Percentiles rank a stretch among this genome's conserved stretches.
Evolutionary conservation across 2,329 filamentous ascomycete genomes (phyloP).

Genomic region (Aspergillus flavus): DNA sequence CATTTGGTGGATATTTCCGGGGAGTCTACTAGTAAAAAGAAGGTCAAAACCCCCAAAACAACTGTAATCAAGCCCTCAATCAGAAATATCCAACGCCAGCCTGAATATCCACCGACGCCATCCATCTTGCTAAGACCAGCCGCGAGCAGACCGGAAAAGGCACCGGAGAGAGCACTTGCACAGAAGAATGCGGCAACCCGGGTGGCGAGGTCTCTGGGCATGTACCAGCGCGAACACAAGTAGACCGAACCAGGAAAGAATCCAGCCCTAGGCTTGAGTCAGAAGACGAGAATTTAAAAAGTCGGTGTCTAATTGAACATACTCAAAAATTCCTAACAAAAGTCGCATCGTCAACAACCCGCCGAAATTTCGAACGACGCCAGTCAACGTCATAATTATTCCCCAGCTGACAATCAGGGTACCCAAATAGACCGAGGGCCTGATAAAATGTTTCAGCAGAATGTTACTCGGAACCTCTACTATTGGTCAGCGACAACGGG

Average conservation of each 20-base stretch:
- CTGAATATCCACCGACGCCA: slow-evolving; percentile 13
- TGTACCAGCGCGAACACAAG: slow-evolving; percentile 30
- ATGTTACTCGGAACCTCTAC: slow-evolving; percentile 24
- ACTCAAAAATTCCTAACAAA: slow-evolving; percentile 47
- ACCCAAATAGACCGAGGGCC: slow-evolving; percentile 30
- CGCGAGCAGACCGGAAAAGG: slow-evolving; percentile 44
- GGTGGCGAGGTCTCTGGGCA: slow-evolving; percentile 44
- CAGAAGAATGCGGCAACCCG: slow-evolving; percentile 28
- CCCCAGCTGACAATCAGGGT: slow-evolving; percentile 45
- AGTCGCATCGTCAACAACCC: slow-evolving; percentile 51
- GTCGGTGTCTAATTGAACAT: too few species aligned
- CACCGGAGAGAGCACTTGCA: slow-evolving; percentile 29
- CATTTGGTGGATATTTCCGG: slow-evolving; percentile 40
- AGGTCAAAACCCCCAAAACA: slow-evolving; percentile 4
- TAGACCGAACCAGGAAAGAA: slow-evolving; percentile 30
- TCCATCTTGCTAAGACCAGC: slow-evolving; percentile 30
- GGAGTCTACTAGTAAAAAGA: slow-evolving; percentile 41
- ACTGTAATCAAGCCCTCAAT: slow-evolving; percentile 44
- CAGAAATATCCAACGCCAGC: slow-evolving; percentile 49
- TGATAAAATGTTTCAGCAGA: slow-evolving; percentile 24
- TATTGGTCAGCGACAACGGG: neutral
- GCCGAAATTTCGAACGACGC: slow-evolving; percentile 47
- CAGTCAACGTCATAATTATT: slow-evolving; percentile 53
- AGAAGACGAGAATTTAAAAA: too few species aligned
- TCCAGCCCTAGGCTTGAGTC: slow-evolving; percentile 33